Evolutionary conservation across 192 early-diverging fungal species (phyloP).

Genomic region (Entomortierella parvispora): DNA sequence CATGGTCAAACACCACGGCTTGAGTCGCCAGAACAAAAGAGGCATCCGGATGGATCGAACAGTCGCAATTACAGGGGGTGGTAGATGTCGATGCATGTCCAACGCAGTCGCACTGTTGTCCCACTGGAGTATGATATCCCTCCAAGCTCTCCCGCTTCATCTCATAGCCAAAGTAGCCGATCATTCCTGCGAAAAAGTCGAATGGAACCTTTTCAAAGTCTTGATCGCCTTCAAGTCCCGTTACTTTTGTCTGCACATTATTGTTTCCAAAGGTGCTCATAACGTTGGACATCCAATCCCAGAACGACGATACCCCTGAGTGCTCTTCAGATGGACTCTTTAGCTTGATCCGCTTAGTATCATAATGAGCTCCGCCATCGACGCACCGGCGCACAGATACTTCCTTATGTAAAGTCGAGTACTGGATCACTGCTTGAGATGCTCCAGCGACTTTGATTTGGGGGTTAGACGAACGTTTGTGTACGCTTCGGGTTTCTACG

Average conservation of each 20-base stretch:
- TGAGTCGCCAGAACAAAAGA: conserved; percentile 81
- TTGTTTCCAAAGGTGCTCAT: conserved; percentile 45
- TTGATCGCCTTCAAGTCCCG: conserved; percentile 21
- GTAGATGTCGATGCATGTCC: conserved; percentile 1
- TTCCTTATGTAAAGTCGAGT: conserved; percentile 45
- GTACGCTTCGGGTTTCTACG: conserved; percentile 18
- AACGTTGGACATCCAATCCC: conserved; percentile 68
- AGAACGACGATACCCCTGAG: conserved; percentile 59
- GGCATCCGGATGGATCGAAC: conserved; percentile 70
- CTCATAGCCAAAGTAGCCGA: conserved; percentile 95
- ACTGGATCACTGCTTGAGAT: conserved; percentile 39
- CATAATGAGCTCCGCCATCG: not conserved
- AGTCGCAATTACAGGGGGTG: conserved; percentile 16
- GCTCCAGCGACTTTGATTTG: not conserved
- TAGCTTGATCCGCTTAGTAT: conserved; percentile 31
- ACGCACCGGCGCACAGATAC: conserved; percentile 19
- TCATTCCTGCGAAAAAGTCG: conserved; percentile 84
- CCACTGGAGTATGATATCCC: conserved; percentile 50
- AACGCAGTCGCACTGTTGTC: conserved; percentile 51
- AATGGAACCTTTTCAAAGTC: conserved; percentile 41
- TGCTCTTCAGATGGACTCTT: not conserved
- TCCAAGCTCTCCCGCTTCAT: conserved; percentile 86
- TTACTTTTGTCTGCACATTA: conserved; percentile 15
- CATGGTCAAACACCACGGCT: conserved; percentile 79
- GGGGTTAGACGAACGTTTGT: not conserved